phyloP scores from a whole-genome alignment of 2,329 filamentous ascomycete species.

The Colletotrichum simmondsii region DNA sequence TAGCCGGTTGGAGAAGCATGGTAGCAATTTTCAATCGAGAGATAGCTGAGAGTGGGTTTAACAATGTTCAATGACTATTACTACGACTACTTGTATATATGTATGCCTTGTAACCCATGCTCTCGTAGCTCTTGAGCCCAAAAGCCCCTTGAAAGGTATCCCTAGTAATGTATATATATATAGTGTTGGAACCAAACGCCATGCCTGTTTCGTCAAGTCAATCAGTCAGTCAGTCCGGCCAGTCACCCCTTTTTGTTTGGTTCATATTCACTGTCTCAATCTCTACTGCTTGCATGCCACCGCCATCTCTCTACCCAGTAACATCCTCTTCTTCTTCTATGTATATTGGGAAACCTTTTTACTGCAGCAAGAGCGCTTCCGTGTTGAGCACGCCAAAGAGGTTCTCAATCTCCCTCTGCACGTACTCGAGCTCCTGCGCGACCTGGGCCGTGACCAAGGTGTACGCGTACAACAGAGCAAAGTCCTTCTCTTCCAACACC shows the following conservation, averaged over 20 bases:
- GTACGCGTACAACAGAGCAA: constrained; percentile 93
- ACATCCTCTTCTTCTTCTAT: background rate
- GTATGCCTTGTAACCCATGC: constrained; percentile 2
- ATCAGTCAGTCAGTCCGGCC: background rate
- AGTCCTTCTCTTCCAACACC: constrained; percentile 79
- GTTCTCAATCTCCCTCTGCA: constrained; percentile 70
- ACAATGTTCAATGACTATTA: constrained; percentile 15
- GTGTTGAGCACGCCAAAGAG: constrained; percentile 73
- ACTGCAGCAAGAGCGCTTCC: constrained; percentile 68
- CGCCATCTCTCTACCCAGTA: background rate
- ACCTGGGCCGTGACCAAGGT: constrained; percentile 76
- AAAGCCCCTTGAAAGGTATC: background rate
- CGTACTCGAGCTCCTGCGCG: constrained; percentile 70
- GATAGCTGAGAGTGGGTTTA: background rate
- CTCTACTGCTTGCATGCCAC: background rate
- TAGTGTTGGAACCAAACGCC: background rate
- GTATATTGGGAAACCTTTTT: constrained; percentile 10
- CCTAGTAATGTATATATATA: background rate
- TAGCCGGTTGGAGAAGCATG: background rate
- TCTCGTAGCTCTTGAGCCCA: background rate
- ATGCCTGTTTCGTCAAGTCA: background rate
- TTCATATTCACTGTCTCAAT: background rate
- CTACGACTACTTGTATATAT: constrained; percentile 17
- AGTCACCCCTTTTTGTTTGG: background rate
- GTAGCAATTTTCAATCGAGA: background rate